Evolutionary conservation across 1,284 basidiomycete species (phyloP), one percentile per base, ranked within the genome.

Genomic region (Mycena citricolor): DNA sequence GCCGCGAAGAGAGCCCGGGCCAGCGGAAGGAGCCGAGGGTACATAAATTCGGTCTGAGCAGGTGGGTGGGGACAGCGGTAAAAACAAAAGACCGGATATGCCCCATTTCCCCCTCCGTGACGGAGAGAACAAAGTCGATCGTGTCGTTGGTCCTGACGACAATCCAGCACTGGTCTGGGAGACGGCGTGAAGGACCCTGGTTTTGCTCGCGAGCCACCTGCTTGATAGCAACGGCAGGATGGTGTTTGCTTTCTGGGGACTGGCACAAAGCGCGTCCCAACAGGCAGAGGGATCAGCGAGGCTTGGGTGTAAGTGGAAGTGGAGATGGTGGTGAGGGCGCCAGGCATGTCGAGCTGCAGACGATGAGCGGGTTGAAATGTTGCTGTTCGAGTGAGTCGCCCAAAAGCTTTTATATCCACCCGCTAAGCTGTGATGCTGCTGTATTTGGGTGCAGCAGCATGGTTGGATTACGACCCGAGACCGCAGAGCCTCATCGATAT

Each of bases 71-170:
- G 11, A 66, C 58, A 0, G 72, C 63, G 4, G 73, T 69, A 53
- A 66, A 70, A 19, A 83, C 62, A 58, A 82, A 83, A 8, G 78
- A 55, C 1, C 81, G 81, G 48, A 85, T 83, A 37, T 65, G 52
- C 5, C 75, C 82, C 34, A 82, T 63, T 11, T 61, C 56, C 0
- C 76, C 76, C 24, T 71, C 61, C 0, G 79, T 81, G 55, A 77
- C 77, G 6, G 81, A 74, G 2, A 85, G 64, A 5, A 86, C 63
- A 49, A 84, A 75, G 22, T 77, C 71, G 38, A 83, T 60, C 7
- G 46, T 38, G 4, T 52, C 25, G 11, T 42, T 28, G 11, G 58
- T 63, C n/a, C 57, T 64, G 36, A 67, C 70, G 6, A 72, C 64
- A 17, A 85, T 69, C 81, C 82, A 86, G 3, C 73, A 47, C 37